Base-by-base conservation (phyloP, 23 red algal genomes). In the Chondrus crispus region DNA sequence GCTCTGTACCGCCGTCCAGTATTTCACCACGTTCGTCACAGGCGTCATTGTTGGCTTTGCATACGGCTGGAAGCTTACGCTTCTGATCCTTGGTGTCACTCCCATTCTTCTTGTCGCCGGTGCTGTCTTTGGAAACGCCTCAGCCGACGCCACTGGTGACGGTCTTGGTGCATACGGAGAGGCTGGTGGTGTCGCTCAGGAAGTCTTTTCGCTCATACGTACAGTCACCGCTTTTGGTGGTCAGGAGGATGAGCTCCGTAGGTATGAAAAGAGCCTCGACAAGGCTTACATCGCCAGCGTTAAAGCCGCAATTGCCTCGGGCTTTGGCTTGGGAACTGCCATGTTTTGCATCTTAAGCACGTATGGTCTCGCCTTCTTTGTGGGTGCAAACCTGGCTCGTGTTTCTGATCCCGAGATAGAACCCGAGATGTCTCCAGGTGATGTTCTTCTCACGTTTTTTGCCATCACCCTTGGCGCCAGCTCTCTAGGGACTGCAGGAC, bases 371-470 rank as follows among this genome's bases (percentile, higher is more conserved):
- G 96, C 92, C 3, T 92, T 98, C 32, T 98, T 92, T 92, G 88
- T 76, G 28, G 96, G 96, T 50, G 80, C 74, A 13, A 45, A 74
- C 7, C 84, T 98, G 5, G 91, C 95, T 39, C 76, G 62, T 11
- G n/a, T n/a, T n/a, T n/a, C n/a, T n/a, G 48, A 68, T 20, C 69
- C 57, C 40, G 82, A 46, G 30, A 10, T 96, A 3, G 85, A 85
- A 12, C 50, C 62, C 2, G 90, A 88, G 48, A 72, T 98, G 53
- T 93, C 81, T 12, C 52, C 89, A 35, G 96, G 93, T 46, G 80
- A 93, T 78, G 83, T 98, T n/a, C 44, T 98, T 62, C 85, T 93
- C 38, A 91, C 88, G 39, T 98, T 98, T 80, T 98, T 98, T 46
- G 43, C 86, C 18, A 69, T 94, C 2, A 90, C 95, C 30, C 77